These are phyloP conservation scores for Candida montana DNA, from an alignment of 805 yeast species.

Conservation along the genomic window DNA sequence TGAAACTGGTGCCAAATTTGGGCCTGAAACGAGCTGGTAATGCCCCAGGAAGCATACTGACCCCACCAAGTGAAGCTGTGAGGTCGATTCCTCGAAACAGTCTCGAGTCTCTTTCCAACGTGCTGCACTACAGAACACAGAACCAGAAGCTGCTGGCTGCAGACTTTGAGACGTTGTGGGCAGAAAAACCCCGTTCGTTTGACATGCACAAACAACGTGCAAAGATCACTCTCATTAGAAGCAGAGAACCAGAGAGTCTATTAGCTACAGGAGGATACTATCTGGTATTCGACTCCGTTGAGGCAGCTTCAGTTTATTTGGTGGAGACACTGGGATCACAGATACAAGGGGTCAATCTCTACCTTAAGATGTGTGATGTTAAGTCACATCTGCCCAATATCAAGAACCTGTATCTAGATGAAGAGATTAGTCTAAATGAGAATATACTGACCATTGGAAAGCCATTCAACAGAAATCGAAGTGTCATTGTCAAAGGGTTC, in stretches of 20 bases:
- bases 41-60: no score
- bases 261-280: constrained; percentile 45
- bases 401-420: constrained; percentile 2
- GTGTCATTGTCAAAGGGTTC: constrained; percentile 40
- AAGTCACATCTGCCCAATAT: constrained; percentile 2
- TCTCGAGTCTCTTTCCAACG: constrained; percentile 21
- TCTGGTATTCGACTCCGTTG: constrained; percentile 41
- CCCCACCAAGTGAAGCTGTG: constrained; percentile 2
- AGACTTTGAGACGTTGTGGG: constrained; percentile 38
- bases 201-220: constrained; percentile 23
- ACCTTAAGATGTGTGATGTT: constrained; percentile 40
- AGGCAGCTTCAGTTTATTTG: constrained; percentile 48
- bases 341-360: constrained; percentile 45
- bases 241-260: constrained; percentile 42
- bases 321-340: constrained; percentile 43
- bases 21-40: no score
- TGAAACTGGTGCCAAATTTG: no score
- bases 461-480: constrained; percentile 13
- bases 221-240: constrained; percentile 40
- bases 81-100: constrained; percentile 1
- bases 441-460: neutral
- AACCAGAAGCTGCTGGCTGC: constrained; percentile 32
- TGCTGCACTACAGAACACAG: constrained; percentile 34
- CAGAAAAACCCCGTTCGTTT: constrained; percentile 22
- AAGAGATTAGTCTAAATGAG: neutral